Evolutionary conservation across 306 rosid species (phyloP).

Genomic region (Elaeagnus macrophylla): DNA sequence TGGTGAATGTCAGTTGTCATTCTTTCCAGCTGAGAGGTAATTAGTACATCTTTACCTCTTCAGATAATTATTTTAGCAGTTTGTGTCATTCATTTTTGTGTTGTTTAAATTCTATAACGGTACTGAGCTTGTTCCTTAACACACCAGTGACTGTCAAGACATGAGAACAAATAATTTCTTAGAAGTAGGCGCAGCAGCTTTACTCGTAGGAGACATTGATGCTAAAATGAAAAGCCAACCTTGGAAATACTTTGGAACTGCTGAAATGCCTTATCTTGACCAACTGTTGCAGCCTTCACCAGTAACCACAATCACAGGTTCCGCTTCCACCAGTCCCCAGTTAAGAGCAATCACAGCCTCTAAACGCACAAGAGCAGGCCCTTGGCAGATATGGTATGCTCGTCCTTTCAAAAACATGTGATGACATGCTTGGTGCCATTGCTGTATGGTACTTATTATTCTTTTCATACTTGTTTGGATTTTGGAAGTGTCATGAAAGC

Average conservation of each 20-base stretch:
- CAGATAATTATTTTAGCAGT: constrained; percentile 1
- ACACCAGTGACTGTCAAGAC: constrained; percentile 65
- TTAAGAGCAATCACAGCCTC: constrained; percentile 93
- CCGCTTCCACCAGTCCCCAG: constrained; percentile 72
- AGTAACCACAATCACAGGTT: constrained; percentile 67
- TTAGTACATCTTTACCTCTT: constrained; percentile 17
- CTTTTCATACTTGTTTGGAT: constrained; percentile 1
- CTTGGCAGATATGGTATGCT: constrained; percentile 72
- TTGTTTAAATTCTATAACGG: constrained; percentile 19
- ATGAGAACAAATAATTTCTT: constrained; percentile 66
- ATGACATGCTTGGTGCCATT: constrained; percentile 8
- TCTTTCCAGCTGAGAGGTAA: constrained; percentile 55
- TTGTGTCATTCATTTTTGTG: background rate
- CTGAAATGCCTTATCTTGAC: constrained; percentile 94
- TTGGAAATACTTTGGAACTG: constrained; percentile 89
- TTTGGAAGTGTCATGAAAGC: too few species aligned
- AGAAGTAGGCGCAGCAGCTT: constrained; percentile 93
- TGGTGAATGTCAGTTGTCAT: constrained; percentile 47
- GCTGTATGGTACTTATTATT: constrained; percentile 1
- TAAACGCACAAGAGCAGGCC: constrained; percentile 70
- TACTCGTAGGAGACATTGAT: constrained; percentile 78
- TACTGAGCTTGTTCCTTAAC: constrained; percentile 26
- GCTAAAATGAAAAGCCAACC: constrained; percentile 84
- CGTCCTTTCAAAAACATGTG: constrained; percentile 8
- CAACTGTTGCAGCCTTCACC: constrained; percentile 88